These are phyloP conservation scores for Aspergillus steynii DNA, from an alignment of 495 filamentous ascomycete genomes.

Conservation along the genomic window DNA sequence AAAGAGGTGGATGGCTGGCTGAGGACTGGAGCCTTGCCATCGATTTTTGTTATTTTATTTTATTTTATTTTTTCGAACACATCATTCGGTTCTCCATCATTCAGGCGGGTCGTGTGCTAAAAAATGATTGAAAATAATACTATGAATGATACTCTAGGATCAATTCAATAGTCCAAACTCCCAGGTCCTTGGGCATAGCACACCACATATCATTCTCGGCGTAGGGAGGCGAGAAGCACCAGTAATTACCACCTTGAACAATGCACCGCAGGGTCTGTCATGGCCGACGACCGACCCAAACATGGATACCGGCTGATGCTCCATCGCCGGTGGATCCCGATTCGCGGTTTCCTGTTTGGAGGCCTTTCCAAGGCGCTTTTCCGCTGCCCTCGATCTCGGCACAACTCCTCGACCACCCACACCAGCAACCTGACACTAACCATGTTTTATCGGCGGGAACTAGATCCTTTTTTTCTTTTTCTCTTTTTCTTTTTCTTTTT, in stretches of 20 bases:
- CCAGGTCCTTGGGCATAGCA: not conserved
- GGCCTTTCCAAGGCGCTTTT: constrained; percentile 7
- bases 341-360: constrained; percentile 8
- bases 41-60: constrained; percentile 12
- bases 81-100: not conserved
- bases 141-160: not conserved
- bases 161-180: not conserved
- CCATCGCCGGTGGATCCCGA: constrained; percentile 6
- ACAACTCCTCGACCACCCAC: constrained; percentile 8
- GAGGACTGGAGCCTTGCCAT: constrained; percentile 9
- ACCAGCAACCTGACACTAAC: constrained; percentile 5
- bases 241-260: not conserved
- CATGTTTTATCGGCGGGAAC: constrained; percentile 15
- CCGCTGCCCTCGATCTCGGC: constrained; percentile 11
- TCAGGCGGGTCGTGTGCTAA: not conserved
- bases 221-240: not conserved
- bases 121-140: not conserved
- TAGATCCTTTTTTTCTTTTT: constrained; percentile 6
- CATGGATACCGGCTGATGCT: not conserved
- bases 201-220: not conserved
- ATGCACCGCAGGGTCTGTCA: constrained; percentile 21
- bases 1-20: constrained; percentile 15
- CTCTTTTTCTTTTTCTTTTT: constrained; percentile 1
- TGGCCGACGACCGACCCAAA: constrained; percentile 1
- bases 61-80: constrained; percentile 6